phyloP scores from a whole-genome alignment of 2,329 filamentous ascomycete genomes.

The Aspergillus brunneoviolaceus region DNA sequence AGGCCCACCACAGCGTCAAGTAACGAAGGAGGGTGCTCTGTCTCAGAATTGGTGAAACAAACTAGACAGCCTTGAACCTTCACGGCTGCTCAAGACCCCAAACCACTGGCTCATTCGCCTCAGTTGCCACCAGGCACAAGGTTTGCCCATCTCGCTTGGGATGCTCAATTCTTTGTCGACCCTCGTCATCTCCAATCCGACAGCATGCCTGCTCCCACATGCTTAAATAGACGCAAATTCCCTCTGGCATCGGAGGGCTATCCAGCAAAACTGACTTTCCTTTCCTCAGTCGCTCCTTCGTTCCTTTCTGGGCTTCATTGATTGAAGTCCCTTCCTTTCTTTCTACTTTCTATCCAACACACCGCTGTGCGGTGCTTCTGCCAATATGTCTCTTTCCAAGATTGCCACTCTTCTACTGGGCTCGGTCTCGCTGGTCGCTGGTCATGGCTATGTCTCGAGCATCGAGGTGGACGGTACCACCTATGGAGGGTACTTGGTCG shows the following conservation, averaged over 20 bases:
- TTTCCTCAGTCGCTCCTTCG: neutral
- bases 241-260: neutral
- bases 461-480: constrained; percentile 39
- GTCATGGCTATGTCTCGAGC: constrained; percentile 34
- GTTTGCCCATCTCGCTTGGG: neutral
- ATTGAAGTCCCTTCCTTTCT: constrained; percentile 6
- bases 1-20: no score
- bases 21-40: no score
- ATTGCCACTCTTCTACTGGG: constrained; percentile 15
- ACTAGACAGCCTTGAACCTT: no score
- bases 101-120: no score
- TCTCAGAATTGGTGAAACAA: no score
- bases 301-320: constrained; percentile 3
- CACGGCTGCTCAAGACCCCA: no score
- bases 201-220: neutral
- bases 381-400: constrained; percentile 10
- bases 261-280: neutral
- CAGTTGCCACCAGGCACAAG: no score
- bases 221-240: neutral
- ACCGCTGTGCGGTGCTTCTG: neutral
- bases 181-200: no score
- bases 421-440: constrained; percentile 28
- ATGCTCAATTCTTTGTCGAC: neutral
- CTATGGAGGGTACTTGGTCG: constrained; percentile 43
- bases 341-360: neutral